phyloP scores from a whole-genome alignment of 192 early-diverging fungal genomes.

The Jimgerdemannia flammicorona region DNA sequence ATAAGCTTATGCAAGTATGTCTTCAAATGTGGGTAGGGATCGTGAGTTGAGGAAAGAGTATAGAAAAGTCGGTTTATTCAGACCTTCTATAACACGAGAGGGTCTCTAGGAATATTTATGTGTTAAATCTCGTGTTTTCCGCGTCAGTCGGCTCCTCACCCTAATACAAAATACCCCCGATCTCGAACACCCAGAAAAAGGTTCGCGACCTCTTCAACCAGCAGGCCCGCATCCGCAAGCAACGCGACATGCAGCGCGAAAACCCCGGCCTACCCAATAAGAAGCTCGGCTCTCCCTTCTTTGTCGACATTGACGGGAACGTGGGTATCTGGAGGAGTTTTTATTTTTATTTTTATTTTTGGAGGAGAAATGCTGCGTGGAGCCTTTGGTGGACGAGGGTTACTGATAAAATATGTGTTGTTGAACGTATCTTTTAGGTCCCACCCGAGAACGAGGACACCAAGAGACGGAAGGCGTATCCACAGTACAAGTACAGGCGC shows the following conservation, averaged over 20 bases:
- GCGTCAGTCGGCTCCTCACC: too few relatives aligned
- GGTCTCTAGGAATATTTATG: too few relatives aligned
- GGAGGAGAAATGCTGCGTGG: too few relatives aligned
- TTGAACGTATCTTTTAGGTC: not conserved
- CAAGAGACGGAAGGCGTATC: conserved; percentile 31
- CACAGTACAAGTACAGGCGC: conserved; percentile 40
- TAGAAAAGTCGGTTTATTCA: too few relatives aligned
- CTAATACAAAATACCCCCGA: too few relatives aligned
- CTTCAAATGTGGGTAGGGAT: too few relatives aligned
- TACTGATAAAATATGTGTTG: too few relatives aligned
- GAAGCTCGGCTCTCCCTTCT: not conserved
- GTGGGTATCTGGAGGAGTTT: not conserved
- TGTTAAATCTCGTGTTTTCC: too few relatives aligned
- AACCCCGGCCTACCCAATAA: not conserved
- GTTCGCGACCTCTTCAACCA: not conserved
- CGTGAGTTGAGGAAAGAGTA: too few relatives aligned
- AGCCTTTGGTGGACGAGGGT: too few relatives aligned
- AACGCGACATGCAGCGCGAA: not conserved
- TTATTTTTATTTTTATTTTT: too few relatives aligned
- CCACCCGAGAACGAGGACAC: conserved; percentile 48
- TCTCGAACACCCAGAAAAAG: not conserved
- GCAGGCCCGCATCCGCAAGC: not conserved
- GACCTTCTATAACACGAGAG: too few relatives aligned
- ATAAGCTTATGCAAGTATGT: not conserved
- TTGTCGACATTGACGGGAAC: not conserved